Percentiles rank a stretch among this genome's conserved stretches.
These are phyloP conservation scores for Ceratocystis huliohia DNA, from an alignment of 2,329 filamentous ascomycete genomes.

Conservation along the genomic window DNA sequence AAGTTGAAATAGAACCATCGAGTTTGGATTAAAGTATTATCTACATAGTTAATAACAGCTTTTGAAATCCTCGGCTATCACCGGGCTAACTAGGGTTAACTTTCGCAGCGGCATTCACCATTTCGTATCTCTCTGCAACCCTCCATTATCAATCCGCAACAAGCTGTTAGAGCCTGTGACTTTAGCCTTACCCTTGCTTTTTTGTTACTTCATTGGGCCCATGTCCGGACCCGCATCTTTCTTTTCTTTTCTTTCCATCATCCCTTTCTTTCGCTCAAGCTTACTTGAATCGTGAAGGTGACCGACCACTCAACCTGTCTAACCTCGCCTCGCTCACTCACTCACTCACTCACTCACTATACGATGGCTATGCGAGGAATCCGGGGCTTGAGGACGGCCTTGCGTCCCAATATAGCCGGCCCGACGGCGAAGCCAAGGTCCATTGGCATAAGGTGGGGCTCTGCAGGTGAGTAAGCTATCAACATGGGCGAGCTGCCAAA, in stretches of 20 bases:
- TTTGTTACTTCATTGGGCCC: not conserved
- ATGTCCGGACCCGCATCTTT: not conserved
- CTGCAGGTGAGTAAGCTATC: constrained; percentile 11
- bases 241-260: not conserved
- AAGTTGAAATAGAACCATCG: no score
- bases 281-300: not conserved
- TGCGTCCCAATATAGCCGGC: constrained; percentile 7
- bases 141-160: not conserved
- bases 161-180: not conserved
- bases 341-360: not conserved
- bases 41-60: no score
- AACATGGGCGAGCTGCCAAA: not conserved
- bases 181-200: not conserved
- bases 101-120: not conserved
- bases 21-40: no score
- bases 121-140: not conserved
- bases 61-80: not conserved
- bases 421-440: not conserved
- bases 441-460: constrained; percentile 12
- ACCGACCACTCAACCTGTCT: no score
- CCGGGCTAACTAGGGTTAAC: not conserved
- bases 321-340: not conserved
- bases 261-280: not conserved
- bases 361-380: constrained; percentile 11
- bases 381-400: constrained; percentile 2